Evolutionary conservation across 2,329 filamentous ascomycete species (phyloP).

Genomic region (Aureobasidium pullulans): DNA sequence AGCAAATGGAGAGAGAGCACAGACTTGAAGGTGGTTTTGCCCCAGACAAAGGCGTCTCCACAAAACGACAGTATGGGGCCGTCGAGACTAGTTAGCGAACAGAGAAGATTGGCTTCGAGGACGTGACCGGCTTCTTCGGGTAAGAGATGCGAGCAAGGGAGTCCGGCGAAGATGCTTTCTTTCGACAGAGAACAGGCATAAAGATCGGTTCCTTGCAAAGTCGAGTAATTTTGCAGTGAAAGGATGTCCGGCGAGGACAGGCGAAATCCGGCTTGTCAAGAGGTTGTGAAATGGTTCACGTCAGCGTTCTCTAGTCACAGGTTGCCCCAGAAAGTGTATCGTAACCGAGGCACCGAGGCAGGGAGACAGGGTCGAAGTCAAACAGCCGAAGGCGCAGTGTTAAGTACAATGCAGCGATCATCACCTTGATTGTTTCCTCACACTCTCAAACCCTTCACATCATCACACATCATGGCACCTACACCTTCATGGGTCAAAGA

Average conservation of each 20-base stretch:
- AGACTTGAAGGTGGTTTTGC: not conserved
- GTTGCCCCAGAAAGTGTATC: not conserved
- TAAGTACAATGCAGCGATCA: slow-evolving; percentile 8
- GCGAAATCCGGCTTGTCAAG: not conserved
- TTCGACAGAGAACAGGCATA: not conserved
- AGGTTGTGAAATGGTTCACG: not conserved
- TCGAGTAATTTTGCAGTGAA: too few relatives aligned
- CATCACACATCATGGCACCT: slow-evolving; percentile 15
- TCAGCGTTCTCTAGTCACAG: not conserved
- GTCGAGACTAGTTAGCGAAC: not conserved
- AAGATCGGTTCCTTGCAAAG: too few relatives aligned
- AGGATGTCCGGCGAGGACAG: not conserved
- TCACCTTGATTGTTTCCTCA: not conserved
- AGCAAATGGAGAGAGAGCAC: not conserved
- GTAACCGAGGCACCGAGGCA: slow-evolving; percentile 11
- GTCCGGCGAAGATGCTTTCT: not conserved
- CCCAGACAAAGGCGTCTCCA: not conserved
- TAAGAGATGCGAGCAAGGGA: not conserved
- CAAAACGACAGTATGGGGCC: slow-evolving; percentile 1
- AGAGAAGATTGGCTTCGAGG: not conserved
- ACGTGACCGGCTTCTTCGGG: not conserved
- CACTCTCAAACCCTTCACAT: not conserved
- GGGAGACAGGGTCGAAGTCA: not conserved
- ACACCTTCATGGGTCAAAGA: slow-evolving; percentile 58
- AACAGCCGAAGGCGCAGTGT: not conserved